Evolutionary conservation across 1,284 basidiomycete genomes (phyloP).

Genomic region (Cystobasidium slooffiae): DNA sequence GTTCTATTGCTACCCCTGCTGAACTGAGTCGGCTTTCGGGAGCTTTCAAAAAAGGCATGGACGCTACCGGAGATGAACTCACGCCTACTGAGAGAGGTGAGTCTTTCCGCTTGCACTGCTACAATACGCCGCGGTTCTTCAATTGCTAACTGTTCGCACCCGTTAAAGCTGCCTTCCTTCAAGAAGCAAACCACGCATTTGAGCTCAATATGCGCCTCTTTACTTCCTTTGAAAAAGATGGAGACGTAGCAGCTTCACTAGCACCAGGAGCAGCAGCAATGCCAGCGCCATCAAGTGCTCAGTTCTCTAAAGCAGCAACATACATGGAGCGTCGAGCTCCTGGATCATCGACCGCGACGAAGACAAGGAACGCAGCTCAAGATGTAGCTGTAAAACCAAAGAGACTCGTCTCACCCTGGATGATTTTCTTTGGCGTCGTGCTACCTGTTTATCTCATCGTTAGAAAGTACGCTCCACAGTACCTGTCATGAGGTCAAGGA

Average conservation of each 20-base stretch:
- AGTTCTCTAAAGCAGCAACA: conserved; percentile 13
- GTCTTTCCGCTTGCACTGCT: conserved; percentile 47
- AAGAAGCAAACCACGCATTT: conserved; percentile 73
- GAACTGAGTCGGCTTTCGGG: conserved; percentile 76
- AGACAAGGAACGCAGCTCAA: background rate
- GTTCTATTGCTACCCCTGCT: conserved; percentile 56
- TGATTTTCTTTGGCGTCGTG: conserved; percentile 10
- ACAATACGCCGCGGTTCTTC: background rate
- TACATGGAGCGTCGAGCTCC: conserved; percentile 8
- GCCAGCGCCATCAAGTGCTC: conserved; percentile 9
- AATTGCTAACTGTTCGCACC: background rate
- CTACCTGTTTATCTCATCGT: conserved; percentile 16
- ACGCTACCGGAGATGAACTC: conserved; percentile 65
- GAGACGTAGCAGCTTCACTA: conserved; percentile 3
- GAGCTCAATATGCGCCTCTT: conserved; percentile 71
- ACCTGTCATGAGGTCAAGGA: background rate
- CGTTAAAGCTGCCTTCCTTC: conserved; percentile 60
- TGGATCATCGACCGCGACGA: background rate
- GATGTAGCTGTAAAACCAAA: background rate
- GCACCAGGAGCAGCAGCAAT: conserved; percentile 4
- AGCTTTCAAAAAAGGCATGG: conserved; percentile 76
- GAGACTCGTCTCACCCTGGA: background rate
- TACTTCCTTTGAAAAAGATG: conserved; percentile 39
- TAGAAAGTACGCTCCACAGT: background rate
- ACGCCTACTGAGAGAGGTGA: conserved; percentile 65